A percentile compares a stretch with the other conserved stretches of the same genome.
Conservation (phyloP, 2,329 filamentous ascomycete species). For the Penicillium sp. region DNA sequence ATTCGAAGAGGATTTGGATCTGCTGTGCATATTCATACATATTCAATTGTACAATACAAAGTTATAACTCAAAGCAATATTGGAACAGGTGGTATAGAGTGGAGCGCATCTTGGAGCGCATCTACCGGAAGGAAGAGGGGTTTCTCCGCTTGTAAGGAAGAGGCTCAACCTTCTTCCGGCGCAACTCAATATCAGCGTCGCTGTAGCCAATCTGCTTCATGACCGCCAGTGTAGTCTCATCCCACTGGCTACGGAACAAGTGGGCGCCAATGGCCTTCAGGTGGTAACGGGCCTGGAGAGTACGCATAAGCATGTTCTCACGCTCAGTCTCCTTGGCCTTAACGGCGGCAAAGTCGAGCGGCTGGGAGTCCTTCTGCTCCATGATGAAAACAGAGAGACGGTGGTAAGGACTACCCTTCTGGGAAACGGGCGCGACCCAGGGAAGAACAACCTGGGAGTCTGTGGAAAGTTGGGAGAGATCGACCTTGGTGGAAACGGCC, state of each 20-base stretch:
- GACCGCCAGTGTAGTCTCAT: slow-evolving; percentile 80
- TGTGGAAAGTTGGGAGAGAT: slow-evolving; percentile 62
- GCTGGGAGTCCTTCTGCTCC: slow-evolving; percentile 67
- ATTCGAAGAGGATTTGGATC: slow-evolving; percentile 8
- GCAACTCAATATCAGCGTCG: slow-evolving; percentile 81
- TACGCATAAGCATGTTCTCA: slow-evolving; percentile 72
- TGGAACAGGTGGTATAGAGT: slow-evolving; percentile 21
- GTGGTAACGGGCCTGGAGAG: slow-evolving; percentile 68
- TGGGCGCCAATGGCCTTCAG: slow-evolving; percentile 76
- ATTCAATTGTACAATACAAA: slow-evolving; percentile 44
- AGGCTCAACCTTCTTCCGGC: slow-evolving; percentile 72
- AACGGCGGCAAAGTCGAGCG: slow-evolving; percentile 60
- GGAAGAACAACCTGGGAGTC: slow-evolving; percentile 69
- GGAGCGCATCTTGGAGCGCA: slow-evolving; percentile 14
- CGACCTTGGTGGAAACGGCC: slow-evolving; percentile 60
- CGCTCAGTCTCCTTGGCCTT: slow-evolving; percentile 54
- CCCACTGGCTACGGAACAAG: slow-evolving; percentile 87
- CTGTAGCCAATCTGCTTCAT: slow-evolving; percentile 77
- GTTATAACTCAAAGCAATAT: slow-evolving; percentile 26
- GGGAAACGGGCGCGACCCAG: slow-evolving; percentile 82
- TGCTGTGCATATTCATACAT: slow-evolving; percentile 45
- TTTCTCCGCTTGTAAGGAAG: slow-evolving; percentile 64
- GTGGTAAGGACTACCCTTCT: slow-evolving; percentile 91
- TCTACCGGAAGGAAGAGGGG: slow-evolving; percentile 46
- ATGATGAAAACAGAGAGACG: slow-evolving; percentile 81